Evolutionary conservation across 2,329 filamentous ascomycete genomes (phyloP).

Genomic region (Albophoma yamanashiensis): DNA sequence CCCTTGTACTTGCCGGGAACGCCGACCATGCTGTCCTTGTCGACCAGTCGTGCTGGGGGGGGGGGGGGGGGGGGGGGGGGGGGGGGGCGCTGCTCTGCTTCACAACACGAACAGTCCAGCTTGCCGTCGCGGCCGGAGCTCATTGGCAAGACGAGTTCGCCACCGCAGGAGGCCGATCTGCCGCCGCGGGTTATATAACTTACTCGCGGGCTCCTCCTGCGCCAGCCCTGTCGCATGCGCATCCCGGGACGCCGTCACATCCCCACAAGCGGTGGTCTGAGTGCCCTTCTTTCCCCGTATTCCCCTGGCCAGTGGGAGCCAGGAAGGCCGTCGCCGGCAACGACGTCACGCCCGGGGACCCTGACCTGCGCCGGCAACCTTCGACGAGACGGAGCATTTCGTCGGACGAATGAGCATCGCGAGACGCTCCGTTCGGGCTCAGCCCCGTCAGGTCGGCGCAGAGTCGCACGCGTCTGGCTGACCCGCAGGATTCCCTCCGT

Average conservation of each 20-base stretch:
- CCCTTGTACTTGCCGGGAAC: constrained; percentile 55
- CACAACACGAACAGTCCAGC: not conserved
- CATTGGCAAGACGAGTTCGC: not conserved
- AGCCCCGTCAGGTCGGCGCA: not conserved
- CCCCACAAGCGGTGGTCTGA: constrained; percentile 2
- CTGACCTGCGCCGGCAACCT: not conserved
- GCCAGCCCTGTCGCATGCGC: not conserved
- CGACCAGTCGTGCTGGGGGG: not conserved
- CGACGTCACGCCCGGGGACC: not conserved
- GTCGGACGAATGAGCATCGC: constrained; percentile 1
- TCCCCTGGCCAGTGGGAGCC: not conserved
- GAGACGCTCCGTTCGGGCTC: not conserved
- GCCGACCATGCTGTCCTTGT: constrained; percentile 38
- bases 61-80: no score
- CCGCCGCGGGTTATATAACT: not conserved
- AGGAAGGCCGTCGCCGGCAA: not conserved
- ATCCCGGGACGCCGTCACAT: not conserved
- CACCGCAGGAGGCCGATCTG: not conserved
- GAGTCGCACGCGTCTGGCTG: not conserved
- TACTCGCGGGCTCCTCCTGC: not conserved
- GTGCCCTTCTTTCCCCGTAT: not conserved
- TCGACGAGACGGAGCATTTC: not conserved
- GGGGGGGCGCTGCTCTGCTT: no score
- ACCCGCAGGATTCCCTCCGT: not conserved
- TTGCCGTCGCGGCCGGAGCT: not conserved